These are phyloP conservation scores for Debaryomyces singareniensis DNA, from an alignment of 1,139 yeast species.

Conservation along the genomic window DNA sequence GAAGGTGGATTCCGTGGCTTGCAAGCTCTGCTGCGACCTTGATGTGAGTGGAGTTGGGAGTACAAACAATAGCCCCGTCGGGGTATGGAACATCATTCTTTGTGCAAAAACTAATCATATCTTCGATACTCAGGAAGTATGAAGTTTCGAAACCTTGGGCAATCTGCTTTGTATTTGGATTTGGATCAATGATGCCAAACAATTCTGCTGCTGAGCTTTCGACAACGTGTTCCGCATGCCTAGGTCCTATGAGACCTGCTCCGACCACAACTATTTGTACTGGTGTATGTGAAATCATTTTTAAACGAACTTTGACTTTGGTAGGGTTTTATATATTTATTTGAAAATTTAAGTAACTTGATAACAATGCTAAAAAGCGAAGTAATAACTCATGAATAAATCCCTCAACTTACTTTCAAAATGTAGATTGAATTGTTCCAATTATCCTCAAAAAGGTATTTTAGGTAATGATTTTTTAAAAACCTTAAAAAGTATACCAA, in stretches of 20 bases:
- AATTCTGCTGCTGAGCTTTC: slow-evolving; percentile 20
- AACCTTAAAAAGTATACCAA: too few relatives aligned
- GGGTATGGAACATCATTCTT: slow-evolving; percentile 19
- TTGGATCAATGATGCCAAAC: slow-evolving; percentile 32
- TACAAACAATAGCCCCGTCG: slow-evolving; percentile 37
- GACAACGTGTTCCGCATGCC: slow-evolving; percentile 31
- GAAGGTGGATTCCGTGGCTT: slow-evolving; percentile 26
- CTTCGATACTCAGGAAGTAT: slow-evolving; percentile 21
- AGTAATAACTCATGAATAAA: too few relatives aligned
- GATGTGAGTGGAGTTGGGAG: slow-evolving; percentile 39
- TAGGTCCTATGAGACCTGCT: slow-evolving; percentile 38
- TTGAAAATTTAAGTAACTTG: too few relatives aligned
- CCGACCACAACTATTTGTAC: slow-evolving; percentile 25
- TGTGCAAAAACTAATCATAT: slow-evolving; percentile 23
- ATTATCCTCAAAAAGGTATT: too few relatives aligned
- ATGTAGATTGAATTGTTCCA: too few relatives aligned
- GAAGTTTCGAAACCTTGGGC: slow-evolving; percentile 20
- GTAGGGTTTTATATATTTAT: too few relatives aligned
- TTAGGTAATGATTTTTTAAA: too few relatives aligned
- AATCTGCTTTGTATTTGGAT: slow-evolving; percentile 15
- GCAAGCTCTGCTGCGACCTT: slow-evolving; percentile 29
- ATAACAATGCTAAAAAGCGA: too few relatives aligned
- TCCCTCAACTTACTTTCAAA: too few relatives aligned
- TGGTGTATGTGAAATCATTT: background rate
- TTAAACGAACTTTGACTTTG: too few relatives aligned